A percentile compares a stretch with the other conserved stretches of the same genome.
phyloP scores from a whole-genome alignment of 805 yeast species.

The Yueomyces sinensis region DNA sequence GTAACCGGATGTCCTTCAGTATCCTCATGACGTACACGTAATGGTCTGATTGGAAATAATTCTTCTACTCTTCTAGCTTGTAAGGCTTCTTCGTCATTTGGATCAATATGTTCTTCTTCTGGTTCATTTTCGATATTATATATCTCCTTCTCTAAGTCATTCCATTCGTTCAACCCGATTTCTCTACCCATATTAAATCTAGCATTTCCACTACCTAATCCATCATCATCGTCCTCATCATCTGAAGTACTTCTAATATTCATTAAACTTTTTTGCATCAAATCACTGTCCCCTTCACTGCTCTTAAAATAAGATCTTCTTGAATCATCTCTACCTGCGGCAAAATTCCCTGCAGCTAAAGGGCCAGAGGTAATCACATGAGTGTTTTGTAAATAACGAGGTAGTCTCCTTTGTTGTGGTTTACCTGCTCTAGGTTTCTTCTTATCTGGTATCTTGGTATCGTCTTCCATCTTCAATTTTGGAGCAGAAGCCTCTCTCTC shows the following conservation, averaged over 20 bases:
- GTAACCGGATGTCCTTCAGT: conserved; percentile 20
- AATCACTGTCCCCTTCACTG: conserved; percentile 2
- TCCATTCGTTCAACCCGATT: conserved; percentile 31
- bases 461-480: conserved; percentile 24
- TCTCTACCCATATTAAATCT: conserved; percentile 54
- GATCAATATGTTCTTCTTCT: conserved; percentile 8
- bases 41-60: conserved; percentile 61
- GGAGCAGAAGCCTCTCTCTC: conserved; percentile 76
- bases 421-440: conserved; percentile 8
- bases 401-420: conserved; percentile 14
- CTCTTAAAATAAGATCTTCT: conserved; percentile 16
- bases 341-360: conserved; percentile 44
- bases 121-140: neutral
- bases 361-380: conserved; percentile 65
- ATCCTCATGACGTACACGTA: conserved; percentile 35
- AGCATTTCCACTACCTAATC: conserved; percentile 8
- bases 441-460: conserved; percentile 5
- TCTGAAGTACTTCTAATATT: conserved; percentile 11
- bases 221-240: conserved; percentile 23
- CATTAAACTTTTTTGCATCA: conserved; percentile 15
- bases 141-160: neutral
- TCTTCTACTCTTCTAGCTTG: conserved; percentile 18
- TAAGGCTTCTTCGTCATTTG: conserved; percentile 14
- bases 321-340: conserved; percentile 12
- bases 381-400: conserved; percentile 28